These are phyloP conservation scores for Pleoardoris graminearum DNA, from an alignment of 2,329 filamentous ascomycete genomes.

Conservation along the genomic window DNA sequence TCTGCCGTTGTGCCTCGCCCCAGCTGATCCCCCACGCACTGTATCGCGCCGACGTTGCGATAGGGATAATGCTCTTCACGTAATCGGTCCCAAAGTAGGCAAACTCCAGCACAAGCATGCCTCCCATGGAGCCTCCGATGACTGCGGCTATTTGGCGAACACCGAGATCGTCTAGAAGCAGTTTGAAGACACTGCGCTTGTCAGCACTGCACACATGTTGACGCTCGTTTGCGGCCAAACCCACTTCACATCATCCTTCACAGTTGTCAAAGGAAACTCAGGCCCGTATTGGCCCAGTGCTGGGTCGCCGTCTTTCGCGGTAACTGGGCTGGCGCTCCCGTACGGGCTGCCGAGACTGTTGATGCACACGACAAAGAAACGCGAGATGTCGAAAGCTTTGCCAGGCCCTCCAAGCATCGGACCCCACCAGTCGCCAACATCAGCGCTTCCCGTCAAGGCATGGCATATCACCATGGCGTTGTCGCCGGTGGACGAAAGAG, in stretches of 20 bases:
- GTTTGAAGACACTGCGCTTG: constrained; percentile 68
- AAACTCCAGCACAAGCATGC: constrained; percentile 91
- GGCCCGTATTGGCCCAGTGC: constrained; percentile 82
- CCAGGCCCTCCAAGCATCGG: constrained; percentile 77
- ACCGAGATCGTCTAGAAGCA: constrained; percentile 78
- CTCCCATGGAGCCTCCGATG: constrained; percentile 82
- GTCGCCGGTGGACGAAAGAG: constrained; percentile 58
- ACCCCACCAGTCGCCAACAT: constrained; percentile 88
- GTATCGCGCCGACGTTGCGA: constrained; percentile 81
- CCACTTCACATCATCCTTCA: constrained; percentile 92
- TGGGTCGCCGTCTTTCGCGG: constrained; percentile 79
- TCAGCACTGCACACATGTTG: constrained; percentile 12
- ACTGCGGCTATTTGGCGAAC: constrained; percentile 78
- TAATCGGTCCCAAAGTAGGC: constrained; percentile 88
- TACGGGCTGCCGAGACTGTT: constrained; percentile 86
- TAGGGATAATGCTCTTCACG: constrained; percentile 77
- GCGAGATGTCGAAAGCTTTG: constrained; percentile 76
- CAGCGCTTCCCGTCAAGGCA: constrained; percentile 81
- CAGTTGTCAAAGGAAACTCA: constrained; percentile 93
- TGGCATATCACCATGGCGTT: constrained; percentile 76
- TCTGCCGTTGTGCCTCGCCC: constrained; percentile 86
- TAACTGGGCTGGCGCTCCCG: constrained; percentile 85
- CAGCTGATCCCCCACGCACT: constrained; percentile 91
- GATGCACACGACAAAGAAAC: constrained; percentile 85
- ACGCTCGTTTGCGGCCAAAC: constrained; percentile 34